These are phyloP conservation scores for Cercophora newfieldiana DNA, from an alignment of 495 filamentous ascomycete species.

Conservation along the genomic window DNA sequence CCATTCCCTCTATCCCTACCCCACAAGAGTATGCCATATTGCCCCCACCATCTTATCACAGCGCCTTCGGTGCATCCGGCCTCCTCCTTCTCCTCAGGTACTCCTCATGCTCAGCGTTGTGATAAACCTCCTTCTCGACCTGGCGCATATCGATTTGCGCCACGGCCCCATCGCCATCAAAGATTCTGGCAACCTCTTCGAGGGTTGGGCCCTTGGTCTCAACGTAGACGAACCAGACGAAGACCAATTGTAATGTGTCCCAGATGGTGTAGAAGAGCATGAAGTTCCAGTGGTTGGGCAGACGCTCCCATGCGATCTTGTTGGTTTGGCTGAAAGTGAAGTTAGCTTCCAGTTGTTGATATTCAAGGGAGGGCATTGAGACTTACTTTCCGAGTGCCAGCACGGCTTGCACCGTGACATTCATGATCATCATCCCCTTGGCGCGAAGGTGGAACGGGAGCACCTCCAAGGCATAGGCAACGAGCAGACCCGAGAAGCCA, in stretches of 20 bases:
- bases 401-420: constrained; percentile 60
- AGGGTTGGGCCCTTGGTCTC: constrained; percentile 66
- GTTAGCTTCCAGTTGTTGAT: constrained; percentile 19
- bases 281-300: constrained; percentile 60
- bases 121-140: constrained; percentile 48
- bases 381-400: constrained; percentile 58
- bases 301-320: constrained; percentile 58
- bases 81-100: constrained; percentile 14
- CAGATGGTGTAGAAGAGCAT: constrained; percentile 65
- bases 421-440: constrained; percentile 69
- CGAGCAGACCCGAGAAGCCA: constrained; percentile 61
- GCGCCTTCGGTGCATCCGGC: neutral
- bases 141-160: constrained; percentile 50
- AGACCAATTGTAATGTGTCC: constrained; percentile 56
- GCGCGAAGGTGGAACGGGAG: constrained; percentile 67
- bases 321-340: constrained; percentile 55
- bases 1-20: neutral
- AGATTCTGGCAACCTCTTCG: constrained; percentile 62
- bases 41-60: neutral
- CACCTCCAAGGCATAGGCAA: constrained; percentile 67
- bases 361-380: neutral
- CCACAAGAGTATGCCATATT: no score
- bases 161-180: constrained; percentile 59
- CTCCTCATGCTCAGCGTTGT: constrained; percentile 34
- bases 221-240: constrained; percentile 68